Evolutionary conservation across 768 basidiomycete genomes (phyloP).

Genomic region (Pisolithus sp.): DNA sequence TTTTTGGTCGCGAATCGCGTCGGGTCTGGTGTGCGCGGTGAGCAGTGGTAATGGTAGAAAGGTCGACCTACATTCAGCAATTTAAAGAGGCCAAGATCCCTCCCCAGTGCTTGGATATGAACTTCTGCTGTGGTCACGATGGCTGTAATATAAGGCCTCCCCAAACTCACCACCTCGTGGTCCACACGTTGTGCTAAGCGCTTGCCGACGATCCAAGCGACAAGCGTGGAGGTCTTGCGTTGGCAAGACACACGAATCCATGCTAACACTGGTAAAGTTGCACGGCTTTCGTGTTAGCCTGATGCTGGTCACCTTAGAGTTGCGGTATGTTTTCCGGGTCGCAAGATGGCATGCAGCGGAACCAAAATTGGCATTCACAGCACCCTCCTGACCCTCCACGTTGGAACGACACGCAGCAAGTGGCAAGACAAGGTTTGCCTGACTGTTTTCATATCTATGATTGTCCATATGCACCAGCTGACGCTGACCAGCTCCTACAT

Average conservation of each 20-base stretch:
- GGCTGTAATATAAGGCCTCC: conserved; percentile 11
- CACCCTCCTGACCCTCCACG: no score
- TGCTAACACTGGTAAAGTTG: no score
- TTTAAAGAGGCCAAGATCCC: conserved; percentile 18
- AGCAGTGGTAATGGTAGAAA: conserved; percentile 5
- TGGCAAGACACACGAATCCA: background rate
- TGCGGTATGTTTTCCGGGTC: no score
- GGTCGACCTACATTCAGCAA: conserved; percentile 1
- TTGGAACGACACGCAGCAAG: no score
- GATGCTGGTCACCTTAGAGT: no score
- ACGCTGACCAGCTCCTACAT: no score
- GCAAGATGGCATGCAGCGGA: no score
- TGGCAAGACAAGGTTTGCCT: no score
- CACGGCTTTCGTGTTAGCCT: no score
- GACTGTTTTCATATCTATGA: no score
- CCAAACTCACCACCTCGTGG: conserved; percentile 24
- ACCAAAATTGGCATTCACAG: no score
- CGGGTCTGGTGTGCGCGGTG: background rate
- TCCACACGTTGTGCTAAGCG: conserved; percentile 28
- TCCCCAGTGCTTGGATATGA: conserved; percentile 13
- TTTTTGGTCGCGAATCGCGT: conserved; percentile 5
- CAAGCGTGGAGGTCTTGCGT: background rate
- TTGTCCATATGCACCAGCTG: no score
- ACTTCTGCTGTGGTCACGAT: conserved; percentile 17
- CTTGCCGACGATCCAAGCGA: conserved; percentile 19